Conservation (phyloP, 2,329 filamentous ascomycete genomes). For the Verticillium klebahnii region DNA sequence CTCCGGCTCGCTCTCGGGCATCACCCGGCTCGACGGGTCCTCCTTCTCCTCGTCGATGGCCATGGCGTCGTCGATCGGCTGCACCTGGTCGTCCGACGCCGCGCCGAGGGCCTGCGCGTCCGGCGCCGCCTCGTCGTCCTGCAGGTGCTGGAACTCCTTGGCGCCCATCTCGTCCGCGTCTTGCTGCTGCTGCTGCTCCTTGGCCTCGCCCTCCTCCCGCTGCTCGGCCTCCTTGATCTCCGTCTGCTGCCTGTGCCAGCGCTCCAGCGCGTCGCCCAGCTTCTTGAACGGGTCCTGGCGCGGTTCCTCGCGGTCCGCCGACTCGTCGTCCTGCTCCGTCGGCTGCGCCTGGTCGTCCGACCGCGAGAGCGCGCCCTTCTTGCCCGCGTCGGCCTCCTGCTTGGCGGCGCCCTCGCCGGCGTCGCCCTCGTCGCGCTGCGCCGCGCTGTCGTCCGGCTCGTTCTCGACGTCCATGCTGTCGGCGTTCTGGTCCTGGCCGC, state of each 20-base stretch:
- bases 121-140: conserved; percentile 74
- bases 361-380: conserved; percentile 52
- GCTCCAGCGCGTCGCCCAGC: conserved; percentile 85
- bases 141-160: conserved; percentile 90
- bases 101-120: conserved; percentile 90
- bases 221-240: conserved; percentile 68
- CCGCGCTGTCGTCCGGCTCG: conserved; percentile 52
- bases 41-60: conserved; percentile 75
- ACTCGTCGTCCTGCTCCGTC: conserved; percentile 38
- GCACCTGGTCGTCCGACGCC: conserved; percentile 81
- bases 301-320: conserved; percentile 33
- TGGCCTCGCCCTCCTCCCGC: conserved; percentile 45
- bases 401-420: conserved; percentile 62
- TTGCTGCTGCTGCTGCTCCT: conserved; percentile 42
- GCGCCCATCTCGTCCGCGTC: conserved; percentile 63
- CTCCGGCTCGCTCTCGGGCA: conserved; percentile 52
- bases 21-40: conserved; percentile 37
- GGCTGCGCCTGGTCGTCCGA: conserved; percentile 38
- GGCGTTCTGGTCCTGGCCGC: conserved; percentile 61
- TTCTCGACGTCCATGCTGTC: conserved; percentile 60
- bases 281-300: conserved; percentile 81
- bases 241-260: conserved; percentile 84
- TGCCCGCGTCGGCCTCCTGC: conserved; percentile 57
- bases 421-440: conserved; percentile 62
- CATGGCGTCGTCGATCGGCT: conserved; percentile 82